Conservation (phyloP, 1,284 basidiomycete genomes). For the Tilletia caries region DNA sequence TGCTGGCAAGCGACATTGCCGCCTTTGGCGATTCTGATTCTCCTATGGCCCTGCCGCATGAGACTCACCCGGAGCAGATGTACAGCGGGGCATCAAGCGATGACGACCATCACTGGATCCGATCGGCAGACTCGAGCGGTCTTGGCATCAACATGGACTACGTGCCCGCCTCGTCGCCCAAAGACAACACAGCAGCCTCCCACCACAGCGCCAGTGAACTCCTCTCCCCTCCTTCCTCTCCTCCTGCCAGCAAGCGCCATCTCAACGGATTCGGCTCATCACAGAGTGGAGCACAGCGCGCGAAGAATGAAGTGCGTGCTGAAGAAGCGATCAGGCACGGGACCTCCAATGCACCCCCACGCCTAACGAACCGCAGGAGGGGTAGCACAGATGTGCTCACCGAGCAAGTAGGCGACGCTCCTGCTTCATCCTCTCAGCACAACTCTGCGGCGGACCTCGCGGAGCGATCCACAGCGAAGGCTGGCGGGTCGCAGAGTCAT, state of each 20-base stretch:
- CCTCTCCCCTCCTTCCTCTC: not conserved
- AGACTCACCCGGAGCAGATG: not conserved
- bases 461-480: not conserved
- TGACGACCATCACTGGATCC: not conserved
- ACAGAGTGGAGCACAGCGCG: not conserved
- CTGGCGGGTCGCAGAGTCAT: not conserved
- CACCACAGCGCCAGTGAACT: not conserved
- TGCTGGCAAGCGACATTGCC: not conserved
- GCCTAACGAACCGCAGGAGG: not conserved
- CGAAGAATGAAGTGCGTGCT: slow-evolving; percentile 1
- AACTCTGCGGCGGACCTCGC: not conserved
- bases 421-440: not conserved
- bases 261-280: not conserved
- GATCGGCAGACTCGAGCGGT: not conserved
- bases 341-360: not conserved
- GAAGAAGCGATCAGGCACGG: not conserved
- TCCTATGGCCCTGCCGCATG: not conserved
- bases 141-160: not conserved
- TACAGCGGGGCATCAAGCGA: not conserved
- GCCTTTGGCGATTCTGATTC: not conserved
- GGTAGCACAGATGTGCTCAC: not conserved
- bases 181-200: not conserved
- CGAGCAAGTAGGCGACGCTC: not conserved
- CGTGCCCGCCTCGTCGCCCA: not conserved
- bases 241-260: not conserved